Conservation (phyloP, 75 land plant species). For the Pseudotsuga menziesii region DNA sequence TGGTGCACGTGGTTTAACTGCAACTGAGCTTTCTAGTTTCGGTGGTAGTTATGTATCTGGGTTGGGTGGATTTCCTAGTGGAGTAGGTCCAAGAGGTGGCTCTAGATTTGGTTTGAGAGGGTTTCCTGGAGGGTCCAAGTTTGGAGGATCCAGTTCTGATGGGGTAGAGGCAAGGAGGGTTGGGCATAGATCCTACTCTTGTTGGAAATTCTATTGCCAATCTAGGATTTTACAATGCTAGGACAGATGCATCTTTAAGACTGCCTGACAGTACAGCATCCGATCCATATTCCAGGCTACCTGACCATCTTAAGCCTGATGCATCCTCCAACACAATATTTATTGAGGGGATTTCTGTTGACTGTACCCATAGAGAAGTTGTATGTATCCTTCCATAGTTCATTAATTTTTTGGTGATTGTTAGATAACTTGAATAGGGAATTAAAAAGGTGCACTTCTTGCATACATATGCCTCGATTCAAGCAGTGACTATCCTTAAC, state of each 20-base stretch:
- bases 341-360: constrained; percentile 75
- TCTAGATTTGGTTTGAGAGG: constrained; percentile 7
- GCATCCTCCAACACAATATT: constrained; percentile 48
- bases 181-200: constrained; percentile 15
- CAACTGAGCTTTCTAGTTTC: constrained; percentile 14
- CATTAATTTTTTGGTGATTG: background rate
- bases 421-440: background rate
- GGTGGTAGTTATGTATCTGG: constrained; percentile 13
- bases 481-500: constrained; percentile 19
- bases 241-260: constrained; percentile 12
- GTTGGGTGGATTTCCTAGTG: constrained; percentile 13
- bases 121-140: background rate
- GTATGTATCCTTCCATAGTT: constrained; percentile 49
- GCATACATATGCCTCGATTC: background rate
- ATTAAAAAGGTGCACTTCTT: background rate
- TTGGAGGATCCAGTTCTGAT: constrained; percentile 18
- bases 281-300: constrained; percentile 1
- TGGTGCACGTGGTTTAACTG: constrained; percentile 17
- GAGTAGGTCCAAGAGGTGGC: background rate
- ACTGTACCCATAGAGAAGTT: constrained; percentile 73
- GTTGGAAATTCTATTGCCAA: constrained; percentile 14
- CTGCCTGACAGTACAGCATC: background rate
- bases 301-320: background rate
- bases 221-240: constrained; percentile 15
- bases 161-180: constrained; percentile 23